These are phyloP conservation scores for Orbilia brochopaga DNA, from an alignment of 2,329 filamentous ascomycete species.

Conservation along the genomic window DNA sequence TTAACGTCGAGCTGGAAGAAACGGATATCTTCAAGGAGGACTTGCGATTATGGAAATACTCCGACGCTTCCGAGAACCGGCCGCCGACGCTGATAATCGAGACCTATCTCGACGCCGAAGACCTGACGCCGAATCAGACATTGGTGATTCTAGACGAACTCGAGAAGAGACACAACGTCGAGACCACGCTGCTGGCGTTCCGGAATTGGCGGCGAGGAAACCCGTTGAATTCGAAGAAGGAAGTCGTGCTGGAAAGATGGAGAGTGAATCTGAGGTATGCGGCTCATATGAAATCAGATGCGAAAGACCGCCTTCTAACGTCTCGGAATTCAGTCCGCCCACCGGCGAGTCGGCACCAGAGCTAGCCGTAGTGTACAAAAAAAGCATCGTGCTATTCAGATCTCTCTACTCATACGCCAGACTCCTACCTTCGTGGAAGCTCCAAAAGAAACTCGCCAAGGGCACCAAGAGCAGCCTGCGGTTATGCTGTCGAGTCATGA, in stretches of 20 bases:
- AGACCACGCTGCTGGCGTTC: conserved; percentile 76
- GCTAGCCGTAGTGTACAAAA: conserved; percentile 92
- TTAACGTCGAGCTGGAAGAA: conserved; percentile 92
- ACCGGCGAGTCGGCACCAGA: conserved; percentile 58
- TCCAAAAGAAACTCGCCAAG: conserved; percentile 76
- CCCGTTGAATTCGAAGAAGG: conserved; percentile 62
- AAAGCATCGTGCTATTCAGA: conserved; percentile 91
- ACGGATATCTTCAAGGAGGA: conserved; percentile 85
- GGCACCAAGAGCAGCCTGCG: conserved; percentile 69
- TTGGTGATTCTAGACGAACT: conserved; percentile 85
- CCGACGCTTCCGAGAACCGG: conserved; percentile 75
- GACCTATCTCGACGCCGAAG: conserved; percentile 80
- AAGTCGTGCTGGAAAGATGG: conserved; percentile 91
- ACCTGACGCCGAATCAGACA: conserved; percentile 81
- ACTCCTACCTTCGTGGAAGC: conserved; percentile 84
- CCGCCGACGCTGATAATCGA: conserved; percentile 89
- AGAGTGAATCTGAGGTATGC: conserved; percentile 76
- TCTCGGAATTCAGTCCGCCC: conserved; percentile 17
- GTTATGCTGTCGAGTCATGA: conserved; percentile 79
- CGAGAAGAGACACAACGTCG: conserved; percentile 90
- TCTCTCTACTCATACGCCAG: conserved; percentile 82
- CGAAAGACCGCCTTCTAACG: conserved; percentile 4
- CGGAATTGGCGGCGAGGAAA: conserved; percentile 56
- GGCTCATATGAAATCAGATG: conserved; percentile 22
- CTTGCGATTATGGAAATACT: conserved; percentile 78